Conservation (phyloP, 2,329 filamentous ascomycete genomes). For the Ploettnerulaceae sp. region DNA sequence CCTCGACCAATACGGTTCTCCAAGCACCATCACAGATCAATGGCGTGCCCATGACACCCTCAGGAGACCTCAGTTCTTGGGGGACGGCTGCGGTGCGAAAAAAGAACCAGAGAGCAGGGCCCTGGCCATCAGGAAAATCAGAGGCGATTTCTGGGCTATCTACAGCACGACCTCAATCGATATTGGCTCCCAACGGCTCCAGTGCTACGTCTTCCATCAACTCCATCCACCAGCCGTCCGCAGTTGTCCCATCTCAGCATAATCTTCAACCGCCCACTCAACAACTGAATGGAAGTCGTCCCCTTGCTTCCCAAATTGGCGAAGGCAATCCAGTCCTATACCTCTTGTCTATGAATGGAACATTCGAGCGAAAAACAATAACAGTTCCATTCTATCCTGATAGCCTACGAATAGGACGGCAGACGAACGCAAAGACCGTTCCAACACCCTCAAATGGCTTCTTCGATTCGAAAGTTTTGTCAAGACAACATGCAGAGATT, state of each 20-base stretch:
- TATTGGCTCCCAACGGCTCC: conserved; percentile 53
- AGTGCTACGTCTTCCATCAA: conserved; percentile 59
- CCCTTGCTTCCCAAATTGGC: conserved; percentile 31
- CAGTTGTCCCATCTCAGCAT: conserved; percentile 64
- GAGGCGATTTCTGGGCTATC: conserved; percentile 60
- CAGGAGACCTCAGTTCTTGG: conserved; percentile 27
- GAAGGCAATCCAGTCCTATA: conserved; percentile 75
- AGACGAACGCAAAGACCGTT: conserved; percentile 94
- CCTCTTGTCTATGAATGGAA: conserved; percentile 86
- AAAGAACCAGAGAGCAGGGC: conserved; percentile 44
- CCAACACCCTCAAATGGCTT: conserved; percentile 89
- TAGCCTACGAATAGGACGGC: conserved; percentile 86
- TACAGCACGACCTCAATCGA: conserved; percentile 56
- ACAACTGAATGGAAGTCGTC: conserved; percentile 54
- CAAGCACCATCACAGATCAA: conserved; percentile 57
- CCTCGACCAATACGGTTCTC: conserved; percentile 55
- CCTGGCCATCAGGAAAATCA: conserved; percentile 62
- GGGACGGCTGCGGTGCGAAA: conserved; percentile 43
- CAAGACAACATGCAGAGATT: conserved; percentile 91
- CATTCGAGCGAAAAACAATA: conserved; percentile 96
- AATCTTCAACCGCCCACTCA: conserved; percentile 52
- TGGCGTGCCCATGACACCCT: conserved; percentile 41
- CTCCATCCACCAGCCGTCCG: conserved; percentile 52
- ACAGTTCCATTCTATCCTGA: conserved; percentile 91
- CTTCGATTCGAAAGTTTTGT: conserved; percentile 97